Evolutionary conservation across 2,329 filamentous ascomycete species (phyloP).

Genomic region (Arthrobotrys pseudoclavata): DNA sequence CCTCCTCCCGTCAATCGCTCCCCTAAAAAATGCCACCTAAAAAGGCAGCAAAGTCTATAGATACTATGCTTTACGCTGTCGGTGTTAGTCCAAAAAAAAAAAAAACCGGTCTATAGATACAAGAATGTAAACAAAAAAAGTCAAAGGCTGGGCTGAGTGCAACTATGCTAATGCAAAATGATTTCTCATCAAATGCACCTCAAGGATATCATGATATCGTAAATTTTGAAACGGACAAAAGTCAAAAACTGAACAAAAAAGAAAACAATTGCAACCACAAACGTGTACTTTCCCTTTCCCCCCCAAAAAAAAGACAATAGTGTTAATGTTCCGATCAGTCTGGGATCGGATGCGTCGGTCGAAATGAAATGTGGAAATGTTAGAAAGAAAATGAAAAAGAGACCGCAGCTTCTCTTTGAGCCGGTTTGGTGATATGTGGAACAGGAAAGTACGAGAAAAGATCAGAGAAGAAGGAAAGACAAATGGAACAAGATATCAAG

Average conservation of each 20-base stretch:
- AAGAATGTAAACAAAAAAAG: slow-evolving; percentile 21
- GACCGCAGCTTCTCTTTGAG: not conserved
- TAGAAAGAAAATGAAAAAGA: not conserved
- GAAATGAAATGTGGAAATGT: slow-evolving; percentile 4
- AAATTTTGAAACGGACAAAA: slow-evolving; percentile 14
- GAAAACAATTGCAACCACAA: not conserved
- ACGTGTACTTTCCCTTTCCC: slow-evolving; percentile 6
- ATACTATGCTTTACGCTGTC: slow-evolving; percentile 12
- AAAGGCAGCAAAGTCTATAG: slow-evolving; percentile 1
- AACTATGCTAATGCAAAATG: slow-evolving; percentile 19
- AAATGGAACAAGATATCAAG: slow-evolving; percentile 14
- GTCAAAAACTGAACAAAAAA: not conserved
- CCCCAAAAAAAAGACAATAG: not conserved
- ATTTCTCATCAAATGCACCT: slow-evolving; percentile 27
- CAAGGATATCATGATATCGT: slow-evolving; percentile 27
- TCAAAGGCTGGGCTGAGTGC: slow-evolving; percentile 7
- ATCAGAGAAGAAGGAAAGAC: not conserved
- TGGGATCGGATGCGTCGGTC: slow-evolving; percentile 6
- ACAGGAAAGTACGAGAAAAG: slow-evolving; percentile 1
- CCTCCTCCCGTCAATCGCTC: too few species aligned
- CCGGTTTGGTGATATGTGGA: slow-evolving; percentile 1
- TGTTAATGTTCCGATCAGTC: slow-evolving; percentile 8
- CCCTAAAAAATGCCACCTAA: slow-evolving; percentile 1
- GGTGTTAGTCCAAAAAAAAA: not conserved
- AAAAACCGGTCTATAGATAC: slow-evolving; percentile 19